Percentiles rank a stretch among this genome's conserved stretches.
Evolutionary conservation across 257 asterid species (phyloP).

Genomic region (Buddleja alternifolia): DNA sequence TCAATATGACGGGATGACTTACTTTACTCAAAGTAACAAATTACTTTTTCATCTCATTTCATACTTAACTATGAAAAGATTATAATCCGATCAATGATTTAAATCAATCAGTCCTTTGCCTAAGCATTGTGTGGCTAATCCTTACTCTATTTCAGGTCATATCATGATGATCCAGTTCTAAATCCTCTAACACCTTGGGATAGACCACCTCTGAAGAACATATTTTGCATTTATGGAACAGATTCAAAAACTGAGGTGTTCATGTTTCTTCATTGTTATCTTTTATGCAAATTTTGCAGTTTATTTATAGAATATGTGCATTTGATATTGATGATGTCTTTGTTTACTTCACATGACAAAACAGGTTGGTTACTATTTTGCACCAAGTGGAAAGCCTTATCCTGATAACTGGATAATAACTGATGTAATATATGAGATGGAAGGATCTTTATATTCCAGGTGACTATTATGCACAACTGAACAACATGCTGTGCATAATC

Average conservation of each 20-base stretch:
- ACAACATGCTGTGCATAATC: constrained; percentile 22
- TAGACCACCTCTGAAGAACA: constrained; percentile 97
- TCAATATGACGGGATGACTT: not conserved
- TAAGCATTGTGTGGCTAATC: constrained; percentile 29
- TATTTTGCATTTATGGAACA: constrained; percentile 89
- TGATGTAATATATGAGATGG: constrained; percentile 82
- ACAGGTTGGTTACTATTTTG: constrained; percentile 98
- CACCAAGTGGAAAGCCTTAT: constrained; percentile 99
- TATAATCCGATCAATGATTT: constrained; percentile 8
- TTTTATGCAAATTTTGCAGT: constrained; percentile 29
- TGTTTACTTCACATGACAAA: constrained; percentile 36
- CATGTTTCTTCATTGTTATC: constrained; percentile 25
- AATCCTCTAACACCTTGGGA: constrained; percentile 99
- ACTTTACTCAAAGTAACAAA: not conserved
- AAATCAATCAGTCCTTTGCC: not conserved
- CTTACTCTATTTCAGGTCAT: constrained; percentile 61
- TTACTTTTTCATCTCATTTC: constrained; percentile 5
- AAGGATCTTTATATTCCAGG: constrained; percentile 93
- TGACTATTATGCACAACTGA: constrained; percentile 38
- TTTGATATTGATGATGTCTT: constrained; percentile 27
- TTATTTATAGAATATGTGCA: constrained; percentile 20
- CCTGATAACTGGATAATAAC: constrained; percentile 99
- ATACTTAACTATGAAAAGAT: constrained; percentile 8
- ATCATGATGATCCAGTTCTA: constrained; percentile 89
- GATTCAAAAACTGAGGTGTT: constrained; percentile 94